Evolutionary conservation across 129 eudicot genomes (phyloP), one percentile per base, ranked within the genome.

Genomic region (Saposhnikovia divaricata): DNA sequence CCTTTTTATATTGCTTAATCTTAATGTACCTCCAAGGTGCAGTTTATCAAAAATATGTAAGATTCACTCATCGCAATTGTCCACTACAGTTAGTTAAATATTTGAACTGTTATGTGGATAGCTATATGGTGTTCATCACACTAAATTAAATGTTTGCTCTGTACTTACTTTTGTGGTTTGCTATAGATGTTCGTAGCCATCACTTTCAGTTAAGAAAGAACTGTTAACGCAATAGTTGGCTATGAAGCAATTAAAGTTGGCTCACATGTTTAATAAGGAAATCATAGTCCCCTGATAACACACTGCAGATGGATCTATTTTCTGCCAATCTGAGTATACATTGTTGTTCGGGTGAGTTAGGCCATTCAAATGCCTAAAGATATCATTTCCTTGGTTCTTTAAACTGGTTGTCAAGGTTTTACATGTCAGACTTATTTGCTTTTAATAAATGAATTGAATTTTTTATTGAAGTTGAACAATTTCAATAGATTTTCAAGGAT

Each of bases 11-110:
- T 61, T 88, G 96, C 5, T 89, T 92, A 47, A 89, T 81, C 9
- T 86, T 95, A 87, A 85, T 86, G 53, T 90, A 89, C 76, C 90
- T 95, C 85, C 97, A 89, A 85, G 98, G 98, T 77, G 98, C 97
- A 61, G 92, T 92, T 73, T 89, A 90, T 74, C 81, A 97, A 81
- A 95, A 92, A 89, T 94, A 89, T 85, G 97, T 90, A 81, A 90
- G 97, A 70, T 68, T 13, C 16, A 1, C 45, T 6, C 45, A 10
- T 3, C 13, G 13, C 11, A 44, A 44, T 44, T 44, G 13, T 11
- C 47, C 47, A 44, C 47, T 9, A 44, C 47, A 44, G 13, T 76
- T 76, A 53, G n/a, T 37, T 7, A 25, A 37, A 9, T 77, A 2
- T 53, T 50, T 48, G 43, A 9, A 47, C 79, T 47, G 66, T 25